A percentile compares a stretch with the other conserved stretches of the same genome.
phyloP scores from a whole-genome alignment of 208 protist genomes.

The Phytomonas sp. region DNA sequence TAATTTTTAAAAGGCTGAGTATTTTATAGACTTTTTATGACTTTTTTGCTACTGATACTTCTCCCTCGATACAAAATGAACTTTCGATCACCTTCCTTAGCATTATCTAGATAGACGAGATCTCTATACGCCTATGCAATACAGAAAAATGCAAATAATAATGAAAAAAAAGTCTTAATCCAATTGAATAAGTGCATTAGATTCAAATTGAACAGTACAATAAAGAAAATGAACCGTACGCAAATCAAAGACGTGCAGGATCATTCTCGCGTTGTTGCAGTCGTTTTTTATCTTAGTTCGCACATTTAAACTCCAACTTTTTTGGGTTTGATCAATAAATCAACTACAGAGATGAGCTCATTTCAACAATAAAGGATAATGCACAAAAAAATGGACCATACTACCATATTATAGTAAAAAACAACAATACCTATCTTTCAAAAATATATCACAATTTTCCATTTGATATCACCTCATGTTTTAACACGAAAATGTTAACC shows the following conservation, averaged over 20 bases:
- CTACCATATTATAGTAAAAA: constrained; percentile 5
- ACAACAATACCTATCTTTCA: neutral
- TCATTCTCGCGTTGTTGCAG: neutral
- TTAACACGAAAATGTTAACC: neutral
- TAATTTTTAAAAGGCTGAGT: too few relatives aligned
- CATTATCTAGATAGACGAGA: too few relatives aligned
- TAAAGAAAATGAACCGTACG: neutral
- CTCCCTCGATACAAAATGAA: neutral
- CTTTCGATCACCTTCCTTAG: neutral
- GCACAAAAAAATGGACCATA: constrained; percentile 6
- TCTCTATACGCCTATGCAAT: neutral
- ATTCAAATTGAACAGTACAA: neutral
- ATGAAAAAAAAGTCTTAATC: neutral
- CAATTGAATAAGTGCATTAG: neutral
- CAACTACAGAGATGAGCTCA: neutral
- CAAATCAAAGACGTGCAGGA: neutral
- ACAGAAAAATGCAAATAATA: neutral
- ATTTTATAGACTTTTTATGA: neutral
- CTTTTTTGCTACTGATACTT: neutral
- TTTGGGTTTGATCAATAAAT: neutral
- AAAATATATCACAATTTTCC: neutral
- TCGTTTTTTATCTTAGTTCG: neutral
- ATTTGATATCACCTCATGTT: neutral
- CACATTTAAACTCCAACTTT: neutral
- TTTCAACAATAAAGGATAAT: constrained; percentile 4